Evolutionary conservation across 768 basidiomycete genomes (phyloP), one percentile per base, ranked within the genome.

Genomic region (Agrocybe pediades): DNA sequence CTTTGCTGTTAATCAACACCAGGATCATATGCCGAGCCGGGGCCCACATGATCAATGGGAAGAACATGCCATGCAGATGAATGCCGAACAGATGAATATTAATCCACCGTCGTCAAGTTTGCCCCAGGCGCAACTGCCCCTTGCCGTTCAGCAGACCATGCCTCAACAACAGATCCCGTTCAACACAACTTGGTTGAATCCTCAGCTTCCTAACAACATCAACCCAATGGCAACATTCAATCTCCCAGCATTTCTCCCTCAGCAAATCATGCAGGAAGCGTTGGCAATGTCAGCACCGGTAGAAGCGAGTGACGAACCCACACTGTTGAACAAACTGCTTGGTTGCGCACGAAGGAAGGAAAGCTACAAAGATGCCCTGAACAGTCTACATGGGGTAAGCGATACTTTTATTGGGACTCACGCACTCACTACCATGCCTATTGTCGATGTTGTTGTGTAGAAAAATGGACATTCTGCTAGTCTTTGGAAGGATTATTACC

Each of bases 401-500:
- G 11, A 36, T 67, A 13, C 43, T 47, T 48, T 54, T 29, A 19
- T 33, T 54, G 29, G 21, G 23, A 29, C 25, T n/a, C 23, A 13
- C 21, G n/a, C 36, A 24, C 29, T 53, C 25, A 55, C 17, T 30
- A 51, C 43, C 42, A 54, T 55, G 52, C 52, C 42, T 50, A 61
- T 64, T 65, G n/a, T 6, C n/a, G 65, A 51, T 21, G 39, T 33
- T 29, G 45, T 23, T 23, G 29, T 41, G 11, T 52, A 83, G 81
- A 76, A 64, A 65, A 77, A 77, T 53, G 74, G 74, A 5, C 79
- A 82, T 62, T 75, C 78, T 16, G 79, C 86, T 30, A 84, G 76
- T 64, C 68, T 87, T 20, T 91, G 88, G 88, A 90, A 90, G 63
- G 89, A 91, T 60, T 89, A 89, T 63, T 91, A 87, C 59, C 75